phyloP scores from a whole-genome alignment of 225 moss, liverwort and hornwort genomes.

The Rhytidiadelphus loreus region DNA sequence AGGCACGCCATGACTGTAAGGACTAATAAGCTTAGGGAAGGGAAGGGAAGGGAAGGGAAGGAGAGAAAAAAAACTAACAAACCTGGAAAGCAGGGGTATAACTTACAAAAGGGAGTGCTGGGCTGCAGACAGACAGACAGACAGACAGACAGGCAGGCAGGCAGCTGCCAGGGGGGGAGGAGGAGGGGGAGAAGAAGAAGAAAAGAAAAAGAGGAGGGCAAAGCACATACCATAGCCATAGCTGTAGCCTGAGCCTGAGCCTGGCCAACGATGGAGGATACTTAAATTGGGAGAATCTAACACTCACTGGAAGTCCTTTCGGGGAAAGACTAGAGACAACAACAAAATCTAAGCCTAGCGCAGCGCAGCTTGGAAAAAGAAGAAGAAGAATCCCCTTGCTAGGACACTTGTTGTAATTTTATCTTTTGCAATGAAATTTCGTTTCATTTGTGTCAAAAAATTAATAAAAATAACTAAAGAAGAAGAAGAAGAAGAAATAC shows the following conservation, averaged over 20 bases:
- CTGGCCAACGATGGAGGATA: neutral
- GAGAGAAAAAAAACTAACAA: neutral
- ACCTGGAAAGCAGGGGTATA: neutral
- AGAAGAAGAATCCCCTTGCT: neutral
- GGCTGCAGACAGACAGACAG: neutral
- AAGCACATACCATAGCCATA: neutral
- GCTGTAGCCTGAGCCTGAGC: neutral
- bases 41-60: too few relatives aligned
- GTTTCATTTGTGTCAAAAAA: too few relatives aligned
- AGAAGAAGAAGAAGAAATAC: too few relatives aligned
- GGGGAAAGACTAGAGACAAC: neutral
- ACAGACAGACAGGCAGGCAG: neutral
- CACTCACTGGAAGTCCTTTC: neutral
- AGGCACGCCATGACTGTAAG: neutral
- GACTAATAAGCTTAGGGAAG: too few relatives aligned
- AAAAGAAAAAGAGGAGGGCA: too few relatives aligned
- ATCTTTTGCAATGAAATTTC: too few relatives aligned
- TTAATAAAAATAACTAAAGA: too few relatives aligned
- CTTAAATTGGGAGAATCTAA: neutral
- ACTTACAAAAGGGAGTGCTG: neutral
- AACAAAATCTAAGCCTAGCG: neutral
- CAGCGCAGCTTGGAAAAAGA: neutral
- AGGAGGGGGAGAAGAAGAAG: too few relatives aligned
- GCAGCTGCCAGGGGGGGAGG: neutral
- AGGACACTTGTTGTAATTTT: too few relatives aligned